Base-by-base conservation (phyloP, 176 grass and related monocot species). In the Guadua angustifolia region DNA sequence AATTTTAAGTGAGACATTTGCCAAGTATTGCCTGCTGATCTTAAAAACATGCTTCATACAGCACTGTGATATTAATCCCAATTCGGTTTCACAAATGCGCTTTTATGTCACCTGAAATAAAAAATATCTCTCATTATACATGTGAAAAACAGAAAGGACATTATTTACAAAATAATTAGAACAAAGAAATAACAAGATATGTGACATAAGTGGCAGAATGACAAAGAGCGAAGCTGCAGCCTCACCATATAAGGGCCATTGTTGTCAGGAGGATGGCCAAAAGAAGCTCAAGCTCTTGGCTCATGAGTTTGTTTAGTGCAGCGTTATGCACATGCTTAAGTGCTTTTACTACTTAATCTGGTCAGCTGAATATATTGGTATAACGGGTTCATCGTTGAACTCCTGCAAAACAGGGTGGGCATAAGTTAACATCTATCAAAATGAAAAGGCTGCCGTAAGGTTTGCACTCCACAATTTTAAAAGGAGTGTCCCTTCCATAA, bases 1-100 rank as follows among this genome's bases (percentile, higher is more conserved):
- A 40, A 94, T 91, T 86, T 94, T 94, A 49, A 94, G 92, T 4
- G 92, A 94, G 56, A 94, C 92, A 86, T 94, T 94, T 36, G 86
- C 86, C 57, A 94, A 79, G 74, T 94, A 94, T 59, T 90, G 88
- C 45, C 89, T 94, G 83, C 88, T 91, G 49, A 94, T 88, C 85
- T 91, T 94, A 61, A 94, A 94, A 22, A 94, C 92, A 86, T 94
- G 92, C 69, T 91, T 94, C 45, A 88, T 91, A 83, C 79, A 94
- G 35, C 92, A 94, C 38, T 94, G 92, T 38, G 92, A 83, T 69
- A 94, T 89, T 65, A 94, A 79, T 45, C 92, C 92, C 86, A 94
- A 86, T 73, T 94, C 86, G 38, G 92, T 94, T 78, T 94, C 92
- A 55, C 92, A 94, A 73, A 94, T 94, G 73, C 92, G 86, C n/a